These are phyloP conservation scores for Capronia americana DNA, from an alignment of 2,329 filamentous ascomycete genomes.

Conservation along the genomic window DNA sequence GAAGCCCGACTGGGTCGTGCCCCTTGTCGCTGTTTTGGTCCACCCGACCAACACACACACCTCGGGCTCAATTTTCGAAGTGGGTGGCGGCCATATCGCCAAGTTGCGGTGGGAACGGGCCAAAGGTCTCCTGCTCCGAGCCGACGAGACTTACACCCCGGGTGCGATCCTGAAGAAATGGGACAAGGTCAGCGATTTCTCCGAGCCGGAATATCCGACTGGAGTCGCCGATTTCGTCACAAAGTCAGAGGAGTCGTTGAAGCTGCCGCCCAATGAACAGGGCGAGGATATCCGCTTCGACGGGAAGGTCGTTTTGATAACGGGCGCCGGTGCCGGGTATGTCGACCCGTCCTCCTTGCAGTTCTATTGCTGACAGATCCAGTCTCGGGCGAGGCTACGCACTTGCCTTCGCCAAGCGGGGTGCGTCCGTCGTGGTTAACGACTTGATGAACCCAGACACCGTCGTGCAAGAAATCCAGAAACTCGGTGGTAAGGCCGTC, in stretches of 20 bases:
- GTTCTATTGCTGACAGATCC: conserved; percentile 40
- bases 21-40: conserved; percentile 84
- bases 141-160: conserved; percentile 85
- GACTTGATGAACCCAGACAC: conserved; percentile 91
- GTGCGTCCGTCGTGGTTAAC: conserved; percentile 89
- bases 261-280: conserved; percentile 73
- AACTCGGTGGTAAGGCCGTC: conserved; percentile 84
- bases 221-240: conserved; percentile 88
- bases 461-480: conserved; percentile 90
- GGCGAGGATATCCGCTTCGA: conserved; percentile 80
- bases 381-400: conserved; percentile 90
- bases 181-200: conserved; percentile 86
- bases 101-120: conserved; percentile 96
- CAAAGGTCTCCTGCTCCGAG: conserved; percentile 84
- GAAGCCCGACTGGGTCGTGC: conserved; percentile 94
- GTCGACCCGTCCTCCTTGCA: conserved; percentile 38
- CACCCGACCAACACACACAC: conserved; percentile 84
- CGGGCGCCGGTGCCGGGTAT: conserved; percentile 81
- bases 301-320: conserved; percentile 84
- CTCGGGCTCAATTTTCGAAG: conserved; percentile 90
- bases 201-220: conserved; percentile 78
- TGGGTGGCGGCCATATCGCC: conserved; percentile 87
- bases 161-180: conserved; percentile 88
- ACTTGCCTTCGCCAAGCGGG: conserved; percentile 82
- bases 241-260: conserved; percentile 81